phyloP scores from a whole-genome alignment of 352 stramenopile genomes.

The Blastocystis sp. region DNA sequence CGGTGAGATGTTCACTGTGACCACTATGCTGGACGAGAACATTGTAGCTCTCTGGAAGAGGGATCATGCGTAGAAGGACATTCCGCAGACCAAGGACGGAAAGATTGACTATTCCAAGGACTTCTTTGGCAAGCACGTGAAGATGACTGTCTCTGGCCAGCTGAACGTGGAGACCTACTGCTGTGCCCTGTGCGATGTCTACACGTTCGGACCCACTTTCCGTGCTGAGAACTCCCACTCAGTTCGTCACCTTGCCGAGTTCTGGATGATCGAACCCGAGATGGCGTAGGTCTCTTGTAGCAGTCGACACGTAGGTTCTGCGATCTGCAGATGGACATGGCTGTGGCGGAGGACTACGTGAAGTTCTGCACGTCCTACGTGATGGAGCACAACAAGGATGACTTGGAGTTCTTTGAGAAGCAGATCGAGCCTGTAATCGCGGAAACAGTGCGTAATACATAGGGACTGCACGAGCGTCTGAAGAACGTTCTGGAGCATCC shows the following conservation, averaged over 20 bases:
- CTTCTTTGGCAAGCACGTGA: slow-evolving; percentile 86
- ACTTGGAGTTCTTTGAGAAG: slow-evolving; percentile 84
- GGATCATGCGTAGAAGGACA: slow-evolving; percentile 21
- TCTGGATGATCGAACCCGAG: slow-evolving; percentile 95
- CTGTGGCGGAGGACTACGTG: slow-evolving; percentile 82
- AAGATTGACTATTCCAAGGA: slow-evolving; percentile 76
- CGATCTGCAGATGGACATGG: slow-evolving; percentile 83
- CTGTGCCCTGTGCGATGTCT: slow-evolving; percentile 90
- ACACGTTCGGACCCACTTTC: slow-evolving; percentile 98
- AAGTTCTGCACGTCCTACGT: slow-evolving; percentile 77
- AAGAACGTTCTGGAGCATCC: slow-evolving; percentile 70
- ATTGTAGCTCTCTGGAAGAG: slow-evolving; percentile 56
- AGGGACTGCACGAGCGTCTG: slow-evolving; percentile 75
- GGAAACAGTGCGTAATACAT: neutral
- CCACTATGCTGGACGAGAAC: slow-evolving; percentile 66
- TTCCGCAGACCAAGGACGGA: slow-evolving; percentile 59
- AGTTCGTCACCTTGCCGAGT: slow-evolving; percentile 88
- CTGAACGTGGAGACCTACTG: slow-evolving; percentile 91
- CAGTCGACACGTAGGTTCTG: slow-evolving; percentile 65
- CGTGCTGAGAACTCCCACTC: slow-evolving; percentile 96
- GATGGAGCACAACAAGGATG: slow-evolving; percentile 76
- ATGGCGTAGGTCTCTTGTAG: slow-evolving; percentile 73
- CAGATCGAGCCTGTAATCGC: slow-evolving; percentile 72
- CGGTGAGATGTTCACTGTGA: slow-evolving; percentile 92
- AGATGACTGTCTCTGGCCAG: slow-evolving; percentile 77